These are phyloP conservation scores for Jaenimonas drosophilae DNA, from an alignment of 208 protist genomes.

Conservation along the genomic window DNA sequence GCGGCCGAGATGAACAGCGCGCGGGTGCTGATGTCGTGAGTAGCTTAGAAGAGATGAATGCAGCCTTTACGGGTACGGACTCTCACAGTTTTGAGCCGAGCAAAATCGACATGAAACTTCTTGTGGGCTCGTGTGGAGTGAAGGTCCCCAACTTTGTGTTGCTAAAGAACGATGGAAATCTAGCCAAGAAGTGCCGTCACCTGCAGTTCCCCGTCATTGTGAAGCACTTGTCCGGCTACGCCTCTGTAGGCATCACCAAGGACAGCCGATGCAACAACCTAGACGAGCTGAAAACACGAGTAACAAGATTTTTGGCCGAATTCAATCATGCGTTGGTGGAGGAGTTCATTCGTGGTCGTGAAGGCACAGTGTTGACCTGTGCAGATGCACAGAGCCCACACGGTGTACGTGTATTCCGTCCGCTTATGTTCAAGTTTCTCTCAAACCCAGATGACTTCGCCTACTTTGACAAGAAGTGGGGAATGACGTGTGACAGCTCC, in stretches of 20 bases:
- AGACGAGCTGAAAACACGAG: constrained; percentile 62
- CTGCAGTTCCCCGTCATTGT: constrained; percentile 85
- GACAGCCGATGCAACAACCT: constrained; percentile 76
- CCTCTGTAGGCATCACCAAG: constrained; percentile 78
- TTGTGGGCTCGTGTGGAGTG: constrained; percentile 66
- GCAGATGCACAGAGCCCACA: constrained; percentile 52
- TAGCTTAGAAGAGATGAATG: constrained; percentile 80
- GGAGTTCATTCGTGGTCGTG: constrained; percentile 78
- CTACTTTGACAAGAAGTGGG: constrained; percentile 88
- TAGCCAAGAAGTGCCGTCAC: constrained; percentile 79
- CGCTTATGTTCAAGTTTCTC: constrained; percentile 80
- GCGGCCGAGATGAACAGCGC: constrained; percentile 70
- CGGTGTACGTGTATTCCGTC: constrained; percentile 77
- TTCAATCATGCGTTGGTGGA: constrained; percentile 83
- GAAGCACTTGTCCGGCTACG: constrained; percentile 82
- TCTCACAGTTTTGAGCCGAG: constrained; percentile 78
- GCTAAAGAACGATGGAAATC: constrained; percentile 40
- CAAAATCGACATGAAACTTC: constrained; percentile 87
- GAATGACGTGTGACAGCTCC: constrained; percentile 50
- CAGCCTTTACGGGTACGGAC: constrained; percentile 82
- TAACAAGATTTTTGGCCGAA: constrained; percentile 55
- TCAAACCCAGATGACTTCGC: constrained; percentile 71
- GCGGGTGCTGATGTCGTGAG: constrained; percentile 76
- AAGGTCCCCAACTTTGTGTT: constrained; percentile 77
- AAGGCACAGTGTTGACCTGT: constrained; percentile 78